Evolutionary conservation across 78 protist species (phyloP).

Genomic region (Dictyostelium citrinum): DNA sequence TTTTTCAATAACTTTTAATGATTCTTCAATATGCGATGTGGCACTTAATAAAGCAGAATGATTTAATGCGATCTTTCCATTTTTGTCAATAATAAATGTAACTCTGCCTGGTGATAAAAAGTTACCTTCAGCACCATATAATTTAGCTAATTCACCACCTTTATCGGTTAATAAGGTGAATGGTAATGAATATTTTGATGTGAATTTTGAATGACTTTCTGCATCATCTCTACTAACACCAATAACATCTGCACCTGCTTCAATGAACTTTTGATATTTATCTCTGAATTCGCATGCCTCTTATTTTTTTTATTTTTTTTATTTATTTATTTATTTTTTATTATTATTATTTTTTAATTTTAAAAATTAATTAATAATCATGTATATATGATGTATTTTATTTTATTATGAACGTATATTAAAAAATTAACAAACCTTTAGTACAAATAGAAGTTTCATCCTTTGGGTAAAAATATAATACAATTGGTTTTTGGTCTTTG

Average conservation of each 20-base stretch:
- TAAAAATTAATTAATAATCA: no score
- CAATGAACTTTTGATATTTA: constrained; percentile 33
- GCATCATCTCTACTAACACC: constrained; percentile 60
- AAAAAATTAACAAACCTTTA: neutral
- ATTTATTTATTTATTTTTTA: no score
- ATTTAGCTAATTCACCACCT: neutral
- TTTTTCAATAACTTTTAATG: constrained; percentile 33
- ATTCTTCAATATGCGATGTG: neutral
- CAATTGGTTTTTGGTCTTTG: constrained; percentile 14
- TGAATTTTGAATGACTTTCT: constrained; percentile 39
- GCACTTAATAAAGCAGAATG: constrained; percentile 16
- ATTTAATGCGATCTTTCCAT: neutral
- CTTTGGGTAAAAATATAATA: constrained; percentile 34
- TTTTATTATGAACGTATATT: neutral
- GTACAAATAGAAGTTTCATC: neutral
- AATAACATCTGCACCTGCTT: constrained; percentile 61
- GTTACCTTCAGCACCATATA: constrained; percentile 17
- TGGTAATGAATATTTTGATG: constrained; percentile 51
- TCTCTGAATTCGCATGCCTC: constrained; percentile 71
- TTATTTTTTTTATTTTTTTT: no score
- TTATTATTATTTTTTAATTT: no score
- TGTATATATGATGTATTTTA: no score
- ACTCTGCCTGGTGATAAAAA: constrained; percentile 47
- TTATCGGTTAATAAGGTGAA: constrained; percentile 38
- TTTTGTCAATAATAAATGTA: constrained; percentile 62